Base-by-base conservation (phyloP, 1,284 basidiomycete genomes). In the Moniliella sp. region DNA sequence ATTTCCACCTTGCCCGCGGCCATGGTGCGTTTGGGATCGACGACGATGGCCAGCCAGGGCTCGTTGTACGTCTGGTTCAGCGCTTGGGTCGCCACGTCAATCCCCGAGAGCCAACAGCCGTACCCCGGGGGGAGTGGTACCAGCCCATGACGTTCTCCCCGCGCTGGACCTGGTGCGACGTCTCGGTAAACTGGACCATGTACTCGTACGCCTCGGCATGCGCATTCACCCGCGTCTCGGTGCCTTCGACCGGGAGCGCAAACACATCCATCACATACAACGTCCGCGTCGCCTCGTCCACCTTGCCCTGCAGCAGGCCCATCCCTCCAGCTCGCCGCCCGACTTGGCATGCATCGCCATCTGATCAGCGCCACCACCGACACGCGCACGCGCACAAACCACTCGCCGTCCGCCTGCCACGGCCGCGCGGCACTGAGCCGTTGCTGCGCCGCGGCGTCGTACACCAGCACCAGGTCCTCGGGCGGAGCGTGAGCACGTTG, bases 281-380 rank as follows among this genome's bases (percentile, higher is more conserved):
- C 36, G 93, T 78, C 35, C 93, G 71, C 0, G 81, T 72, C 38
- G 72, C 71, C 5, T 76, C 80, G 27, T 84, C 69, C 15, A 93
- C 76, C 64, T 91, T 91, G 30, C 88, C 88, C 62, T 93, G 83
- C 86, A 97, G 93, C 27, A 94, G 69, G 5, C 91, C 91, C 91
- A 97, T 97, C 55, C 97, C 91, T 65, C 97, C 88, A 65, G 93
- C 82, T 34, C 78, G 77, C 91, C 88, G 31, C 88, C 91, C 4
- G 86, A 93, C 28, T 88, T 74, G 23, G 91, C 88, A 62, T 97
- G 88, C 53, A 91, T 94, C 32, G 84, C 88, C 88, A 97, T 97
- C 68, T 97, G 65, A 94, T 88, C 43, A 97, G 64, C 4, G 88
- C 84, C 17, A 88, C 74, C 0, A 84, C 83, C 1, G 82, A 88